These are phyloP conservation scores for Agastache rugosa DNA, from an alignment of 257 asterid genomes.

Conservation along the genomic window DNA sequence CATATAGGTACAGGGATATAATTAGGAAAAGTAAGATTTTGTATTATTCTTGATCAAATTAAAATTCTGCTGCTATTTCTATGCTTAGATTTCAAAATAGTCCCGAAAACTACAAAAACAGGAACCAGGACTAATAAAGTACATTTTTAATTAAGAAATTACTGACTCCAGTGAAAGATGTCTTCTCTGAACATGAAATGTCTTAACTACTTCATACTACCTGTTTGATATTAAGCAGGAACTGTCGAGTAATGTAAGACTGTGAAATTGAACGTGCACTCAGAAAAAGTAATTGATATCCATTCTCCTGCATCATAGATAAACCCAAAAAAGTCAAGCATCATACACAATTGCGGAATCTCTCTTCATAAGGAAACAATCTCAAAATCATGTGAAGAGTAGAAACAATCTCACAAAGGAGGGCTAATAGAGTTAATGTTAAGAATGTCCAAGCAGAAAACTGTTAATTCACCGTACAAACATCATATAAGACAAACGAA, in stretches of 20 bases:
- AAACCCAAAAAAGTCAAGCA: slow-evolving; percentile 19
- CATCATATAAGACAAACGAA: slow-evolving; percentile 4
- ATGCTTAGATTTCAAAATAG: not conserved
- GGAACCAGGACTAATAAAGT: slow-evolving; percentile 9
- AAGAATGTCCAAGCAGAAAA: slow-evolving; percentile 1
- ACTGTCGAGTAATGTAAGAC: slow-evolving; percentile 83
- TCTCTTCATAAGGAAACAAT: slow-evolving; percentile 4
- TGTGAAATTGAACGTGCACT: slow-evolving; percentile 98
- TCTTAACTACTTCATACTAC: slow-evolving; percentile 41
- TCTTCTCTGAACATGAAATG: not conserved
- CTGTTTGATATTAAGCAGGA: slow-evolving; percentile 87
- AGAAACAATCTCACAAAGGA: not conserved
- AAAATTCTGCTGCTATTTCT: not conserved
- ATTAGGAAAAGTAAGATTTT: not conserved
- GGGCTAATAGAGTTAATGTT: not conserved
- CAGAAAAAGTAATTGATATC: slow-evolving; percentile 90
- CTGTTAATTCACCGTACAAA: slow-evolving; percentile 1
- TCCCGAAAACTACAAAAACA: not conserved
- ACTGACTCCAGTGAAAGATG: not conserved
- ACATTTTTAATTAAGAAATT: not conserved
- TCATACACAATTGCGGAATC: slow-evolving; percentile 10
- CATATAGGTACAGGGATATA: not conserved
- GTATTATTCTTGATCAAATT: not conserved
- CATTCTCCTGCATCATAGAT: slow-evolving; percentile 81
- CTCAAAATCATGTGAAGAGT: not conserved